Evolutionary conservation across 331 rosid species (phyloP).

Genomic region (Malus hybrid): DNA sequence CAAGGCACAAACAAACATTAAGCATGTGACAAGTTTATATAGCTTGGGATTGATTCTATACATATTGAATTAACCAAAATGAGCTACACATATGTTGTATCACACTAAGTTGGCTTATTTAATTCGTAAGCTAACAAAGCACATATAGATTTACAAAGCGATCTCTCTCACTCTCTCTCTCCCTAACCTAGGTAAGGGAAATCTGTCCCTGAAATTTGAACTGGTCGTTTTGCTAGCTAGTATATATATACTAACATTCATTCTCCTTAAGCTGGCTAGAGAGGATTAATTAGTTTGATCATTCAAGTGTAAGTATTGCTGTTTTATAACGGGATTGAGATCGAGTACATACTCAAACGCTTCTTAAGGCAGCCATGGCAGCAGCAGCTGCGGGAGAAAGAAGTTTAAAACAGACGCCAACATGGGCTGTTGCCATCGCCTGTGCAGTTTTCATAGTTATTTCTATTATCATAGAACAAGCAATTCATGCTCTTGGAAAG

Average conservation of each 20-base stretch:
- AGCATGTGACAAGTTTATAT: not conserved
- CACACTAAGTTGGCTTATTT: not conserved
- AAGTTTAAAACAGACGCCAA: slow-evolving; percentile 45
- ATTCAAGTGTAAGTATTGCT: not conserved
- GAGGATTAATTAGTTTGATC: too few species aligned
- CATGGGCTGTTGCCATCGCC: slow-evolving; percentile 70
- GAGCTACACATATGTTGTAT: not conserved
- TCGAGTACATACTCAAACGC: not conserved
- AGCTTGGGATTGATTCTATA: not conserved
- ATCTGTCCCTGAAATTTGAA: not conserved
- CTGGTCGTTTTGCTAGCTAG: too few species aligned
- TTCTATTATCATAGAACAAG: slow-evolving; percentile 53
- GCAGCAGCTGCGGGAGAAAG: slow-evolving; percentile 33
- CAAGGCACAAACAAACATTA: not conserved
- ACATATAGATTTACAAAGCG: not conserved
- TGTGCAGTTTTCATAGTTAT: slow-evolving; percentile 44
- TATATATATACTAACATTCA: too few species aligned
- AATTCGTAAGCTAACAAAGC: not conserved
- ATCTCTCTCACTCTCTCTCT: not conserved
- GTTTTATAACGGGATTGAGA: not conserved
- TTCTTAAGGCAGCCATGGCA: slow-evolving; percentile 9
- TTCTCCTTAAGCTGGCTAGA: too few species aligned
- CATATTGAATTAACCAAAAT: not conserved
- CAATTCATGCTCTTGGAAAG: slow-evolving; percentile 53
- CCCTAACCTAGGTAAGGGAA: not conserved